Base-by-base conservation (phyloP, 352 stramenopile genomes). In the Stephanocyclus meneghinianus region DNA sequence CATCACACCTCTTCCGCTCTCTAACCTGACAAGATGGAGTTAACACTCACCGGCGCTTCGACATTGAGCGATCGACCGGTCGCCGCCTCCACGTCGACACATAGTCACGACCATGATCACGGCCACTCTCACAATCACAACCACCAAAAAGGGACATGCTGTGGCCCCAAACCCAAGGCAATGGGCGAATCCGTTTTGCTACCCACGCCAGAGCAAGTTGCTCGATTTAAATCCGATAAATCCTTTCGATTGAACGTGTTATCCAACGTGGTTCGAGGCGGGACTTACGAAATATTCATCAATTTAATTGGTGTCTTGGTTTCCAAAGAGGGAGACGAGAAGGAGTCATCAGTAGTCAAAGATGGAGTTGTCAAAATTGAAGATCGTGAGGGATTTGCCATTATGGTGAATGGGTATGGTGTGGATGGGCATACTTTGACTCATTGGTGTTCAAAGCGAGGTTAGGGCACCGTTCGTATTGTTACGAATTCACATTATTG, bases 401-500 rank as follows among this genome's bases (percentile, higher is more conserved):
- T 76, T 57, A 68, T 78, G 69, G 69, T 93, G 29, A 55, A 81
- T 53, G 61, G 76, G 74, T 56, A 74, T 56, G 85, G 84, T 48
- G 59, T 78, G 13, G 88, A 91, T 74, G 88, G 88, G n/a, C 87
- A 93, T 80, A 87, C 87, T 26, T 61, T 93, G 15, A 67, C 87
- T 35, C 93, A 96, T 84, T 96, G 92, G 92, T 92, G 92, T 16
- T 84, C 92, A 1, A 96, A 95, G 71, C 76, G 87, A 50, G 87
- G 74, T 84, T 11, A 68, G 71, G 26, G 16, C 15, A 26, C n/a
- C 35, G 62, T 5, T 48, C 32, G 5, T 29, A 21, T 57, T 68
- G 11, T 50, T 53, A 2, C 6, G 0, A 6, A 5, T 18, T 35
- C 26, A 11, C 1, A 35, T 29, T 51, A 32, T 51, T 51, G 7